Evolutionary conservation across 2,329 filamentous ascomycete genomes (phyloP), one percentile per base, ranked within the genome.

Genomic region (Cladorrhinum sp.): DNA sequence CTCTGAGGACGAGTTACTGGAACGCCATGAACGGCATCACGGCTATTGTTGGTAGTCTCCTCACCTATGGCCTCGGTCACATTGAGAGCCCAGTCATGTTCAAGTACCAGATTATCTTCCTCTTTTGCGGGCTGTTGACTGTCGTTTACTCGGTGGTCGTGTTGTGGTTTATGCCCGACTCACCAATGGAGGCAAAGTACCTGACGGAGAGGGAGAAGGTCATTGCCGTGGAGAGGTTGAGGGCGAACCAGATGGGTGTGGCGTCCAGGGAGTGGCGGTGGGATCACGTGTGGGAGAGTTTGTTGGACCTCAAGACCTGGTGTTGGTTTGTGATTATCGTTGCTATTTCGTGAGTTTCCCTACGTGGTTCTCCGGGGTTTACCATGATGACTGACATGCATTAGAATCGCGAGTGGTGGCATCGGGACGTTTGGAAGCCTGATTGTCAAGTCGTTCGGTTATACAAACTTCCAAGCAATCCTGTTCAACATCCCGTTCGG

Each of bases 401-500:
- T 16, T 36, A 68, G 66, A 1, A 68, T 87, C 21, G 79, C 83
- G 0, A 83, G 79, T 55, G 83, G 84, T 0, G 83, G 84, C 2
- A 84, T 86, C 36, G 77, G 79, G 0, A 84, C 82, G 0, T 87
- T 87, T 57, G 84, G 84, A 0, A 80, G 81, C 2, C 72, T 87
- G 6, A 85, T 87, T 61, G 77, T 87, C 48, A 73, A 82, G 26
- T 79, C 79, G 0, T 86, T 87, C 50, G 84, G 84, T 2, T 86
- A 83, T 64, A 75, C 77, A 53, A 74, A 76, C 12, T 84, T 86
- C 60, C 75, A 78, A 1, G 83, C 84, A 0, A 85, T 86, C 14
- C 73, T 86, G 0, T 83, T 86, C 71, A 85, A 86, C 63, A 85
- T 86, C 61, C 83, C 83, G 0, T 86, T 86, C 51, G 85, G 85